Evolutionary conservation across 768 basidiomycete species (phyloP), one percentile per base, ranked within the genome.

Genomic region (Leccinum boreale): DNA sequence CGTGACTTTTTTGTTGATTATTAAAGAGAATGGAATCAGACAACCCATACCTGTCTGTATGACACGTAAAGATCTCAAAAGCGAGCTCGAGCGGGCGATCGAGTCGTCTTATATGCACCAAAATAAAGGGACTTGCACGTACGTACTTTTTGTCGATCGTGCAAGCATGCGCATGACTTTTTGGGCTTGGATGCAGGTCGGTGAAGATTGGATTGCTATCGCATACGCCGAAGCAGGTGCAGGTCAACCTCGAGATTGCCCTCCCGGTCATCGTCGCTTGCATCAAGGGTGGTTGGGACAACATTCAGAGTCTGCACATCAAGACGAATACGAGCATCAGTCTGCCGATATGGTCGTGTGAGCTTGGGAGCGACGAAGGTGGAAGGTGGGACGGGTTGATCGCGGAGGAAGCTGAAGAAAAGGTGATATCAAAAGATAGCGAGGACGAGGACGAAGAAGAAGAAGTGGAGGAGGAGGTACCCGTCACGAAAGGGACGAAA

Each of bases 71-170:
- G 90, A 96, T 73, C 81, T 99, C 58, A 98, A 98, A 71, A 82
- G 79, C 49, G 94, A 98, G 67, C 82, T 99, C 10, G 95, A 96
- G 71, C 86, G 88, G 47, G 96, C 96, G 17, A 86, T 99, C 62
- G 87, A 87, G 4, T 94, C 94, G 11, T 95, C 96, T 3, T 97
- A 97, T 73, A 91, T 97, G 87, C 90, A 94, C 71, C 91, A 94
- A 74, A 93, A 94, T 56, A 85, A 84, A 62, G 97, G 97, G 12
- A 97, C 94, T 6, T 92, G 90, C 83, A 85, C 87, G 92, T 95
- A 77, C 52, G 93, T 83, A 17, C 24, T 17, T 23, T 29, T 28
- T 35, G 31, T 31, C 5, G 17, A 26, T 33, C 17, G 17, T 48
- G 4, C 14, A 0, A 26, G 11, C 5, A 10, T 24, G 11, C 39